These are phyloP conservation scores for Macrotyloma uniflorum DNA, from an alignment of 306 rosid genomes.

Conservation along the genomic window DNA sequence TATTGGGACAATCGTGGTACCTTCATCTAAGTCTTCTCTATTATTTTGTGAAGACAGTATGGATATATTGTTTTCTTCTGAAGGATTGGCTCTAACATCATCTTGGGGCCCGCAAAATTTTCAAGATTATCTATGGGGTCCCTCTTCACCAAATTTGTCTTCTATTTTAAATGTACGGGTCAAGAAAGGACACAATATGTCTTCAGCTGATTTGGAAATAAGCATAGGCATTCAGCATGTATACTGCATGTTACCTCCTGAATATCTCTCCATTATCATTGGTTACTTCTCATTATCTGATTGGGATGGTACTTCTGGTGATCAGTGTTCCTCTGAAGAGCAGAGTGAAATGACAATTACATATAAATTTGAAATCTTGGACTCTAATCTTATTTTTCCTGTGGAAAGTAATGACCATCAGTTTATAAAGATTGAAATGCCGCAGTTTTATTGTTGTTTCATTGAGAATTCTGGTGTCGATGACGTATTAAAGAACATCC, in stretches of 20 bases:
- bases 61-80: constrained; percentile 67
- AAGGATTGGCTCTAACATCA: constrained; percentile 77
- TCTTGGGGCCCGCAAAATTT: constrained; percentile 65
- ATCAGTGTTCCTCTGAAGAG: constrained; percentile 38
- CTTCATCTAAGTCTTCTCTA: constrained; percentile 61
- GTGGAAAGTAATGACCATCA: constrained; percentile 66
- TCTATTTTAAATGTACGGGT: constrained; percentile 81
- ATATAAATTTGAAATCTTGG: constrained; percentile 84
- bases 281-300: constrained; percentile 86
- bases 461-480: constrained; percentile 48
- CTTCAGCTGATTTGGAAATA: constrained; percentile 60
- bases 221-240: constrained; percentile 82
- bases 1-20: constrained; percentile 66
- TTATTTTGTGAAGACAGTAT: constrained; percentile 57
- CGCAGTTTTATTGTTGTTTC: constrained; percentile 66
- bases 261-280: constrained; percentile 79
- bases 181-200: constrained; percentile 47
- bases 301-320: constrained; percentile 65
- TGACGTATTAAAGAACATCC: constrained; percentile 55
- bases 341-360: constrained; percentile 49
- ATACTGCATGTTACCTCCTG: constrained; percentile 83
- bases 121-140: constrained; percentile 83
- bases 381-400: constrained; percentile 71
- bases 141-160: constrained; percentile 63
- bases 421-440: constrained; percentile 71